phyloP scores from a whole-genome alignment of 1,284 basidiomycete genomes.

The Heliocybe sulcata region DNA sequence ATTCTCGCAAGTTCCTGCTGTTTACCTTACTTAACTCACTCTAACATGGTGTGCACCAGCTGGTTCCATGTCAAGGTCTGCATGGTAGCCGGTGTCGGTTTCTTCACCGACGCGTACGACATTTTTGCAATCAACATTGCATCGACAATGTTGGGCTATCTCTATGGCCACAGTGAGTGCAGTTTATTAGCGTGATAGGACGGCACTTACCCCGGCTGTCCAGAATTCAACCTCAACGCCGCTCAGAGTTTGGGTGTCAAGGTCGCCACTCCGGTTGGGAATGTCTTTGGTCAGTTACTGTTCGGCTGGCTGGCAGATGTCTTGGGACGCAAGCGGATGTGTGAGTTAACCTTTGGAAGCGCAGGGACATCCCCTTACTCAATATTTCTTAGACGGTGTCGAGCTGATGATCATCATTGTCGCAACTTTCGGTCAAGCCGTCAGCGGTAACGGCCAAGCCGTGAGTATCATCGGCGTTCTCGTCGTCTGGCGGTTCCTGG shows the following conservation, averaged over 20 bases:
- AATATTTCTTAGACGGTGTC: constrained; percentile 45
- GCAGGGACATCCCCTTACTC: constrained; percentile 1
- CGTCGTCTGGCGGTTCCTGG: constrained; percentile 58
- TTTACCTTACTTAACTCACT: not conserved
- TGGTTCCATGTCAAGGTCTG: constrained; percentile 65
- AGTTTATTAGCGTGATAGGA: too few species aligned
- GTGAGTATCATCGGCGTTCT: constrained; percentile 68
- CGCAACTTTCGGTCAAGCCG: constrained; percentile 53
- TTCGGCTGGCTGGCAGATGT: constrained; percentile 71
- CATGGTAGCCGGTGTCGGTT: constrained; percentile 73
- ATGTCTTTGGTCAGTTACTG: constrained; percentile 46
- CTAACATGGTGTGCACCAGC: constrained; percentile 9
- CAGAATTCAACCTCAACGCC: constrained; percentile 22
- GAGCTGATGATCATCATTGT: constrained; percentile 69
- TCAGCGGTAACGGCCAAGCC: constrained; percentile 51
- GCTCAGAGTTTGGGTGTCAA: constrained; percentile 65
- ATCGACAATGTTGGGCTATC: constrained; percentile 47
- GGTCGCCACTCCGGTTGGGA: constrained; percentile 48
- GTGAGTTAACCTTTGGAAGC: too few species aligned
- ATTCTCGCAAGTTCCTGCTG: constrained; percentile 30
- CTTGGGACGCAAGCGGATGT: constrained; percentile 68
- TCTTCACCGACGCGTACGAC: constrained; percentile 75
- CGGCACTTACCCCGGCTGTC: too few species aligned
- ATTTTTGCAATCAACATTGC: constrained; percentile 51
- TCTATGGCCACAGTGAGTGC: constrained; percentile 38